Evolutionary conservation across 2,329 filamentous ascomycete genomes (phyloP), one percentile per base, ranked within the genome.

Genomic region (Colletotrichum ledebouriae): DNA sequence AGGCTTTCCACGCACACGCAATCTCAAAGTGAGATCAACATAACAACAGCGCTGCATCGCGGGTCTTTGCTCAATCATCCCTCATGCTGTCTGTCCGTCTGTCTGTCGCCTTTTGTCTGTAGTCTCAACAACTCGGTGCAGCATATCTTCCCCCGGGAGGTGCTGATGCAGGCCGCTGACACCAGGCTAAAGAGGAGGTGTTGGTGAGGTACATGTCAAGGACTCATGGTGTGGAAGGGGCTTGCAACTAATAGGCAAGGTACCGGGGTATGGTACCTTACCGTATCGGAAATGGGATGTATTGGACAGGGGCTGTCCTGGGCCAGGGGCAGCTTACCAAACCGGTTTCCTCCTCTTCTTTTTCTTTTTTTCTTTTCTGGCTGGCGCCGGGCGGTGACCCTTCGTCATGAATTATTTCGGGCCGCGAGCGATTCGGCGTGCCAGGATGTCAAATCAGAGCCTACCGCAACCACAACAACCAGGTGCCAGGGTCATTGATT

Each of bases 21-120:
- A 46, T 60, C 58, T 60, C 44, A 41, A 47, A 55, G n/a, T 49
- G 58, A 42, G 58, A 50, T 52, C 58, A 50, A 60, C 46, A 60
- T 33, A 41, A 22, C 44, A 29, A 33, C 46, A 60, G 17, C 11
- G 34, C 33, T n/a, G 29, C 29, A 20, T 42, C 33, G 46, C 29
- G 52, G n/a, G 52, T 53, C 50, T 34, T 37, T 37, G 52, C 52
- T 33, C 50, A 53, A 41, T 39, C 39, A n/a, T 52, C 15, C 34
- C 33, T 47, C 22, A 9, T 59, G 20, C 15, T 49, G 20, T 22
- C 22, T 4, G 22, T 47, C 22, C 39, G 20, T 25, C 3, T 29
- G 37, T 58, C 41, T 59, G 37, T 44, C 33, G 37, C 55, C 55
- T 58, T 22, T 39, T 57, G 53, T 42, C 53, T 37, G 33, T 57